Percentiles rank a stretch among this genome's conserved stretches.
Conservation (phyloP, 176 grass and related monocot genomes). For the Hyparrhenia diplandra region DNA sequence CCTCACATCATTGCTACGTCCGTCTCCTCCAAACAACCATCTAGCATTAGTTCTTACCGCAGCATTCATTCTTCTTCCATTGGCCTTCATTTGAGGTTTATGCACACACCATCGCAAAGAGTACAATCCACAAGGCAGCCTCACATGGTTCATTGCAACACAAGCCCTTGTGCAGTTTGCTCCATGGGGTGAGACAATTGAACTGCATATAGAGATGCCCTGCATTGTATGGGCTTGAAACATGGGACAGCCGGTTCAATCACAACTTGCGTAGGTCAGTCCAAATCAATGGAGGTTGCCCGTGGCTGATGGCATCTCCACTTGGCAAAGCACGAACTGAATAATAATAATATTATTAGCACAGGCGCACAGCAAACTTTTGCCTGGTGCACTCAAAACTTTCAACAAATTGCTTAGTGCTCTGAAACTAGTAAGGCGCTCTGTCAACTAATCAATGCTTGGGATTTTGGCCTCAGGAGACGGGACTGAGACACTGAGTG, state of each 20-base stretch:
- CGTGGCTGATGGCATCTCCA: neutral
- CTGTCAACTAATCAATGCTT: neutral
- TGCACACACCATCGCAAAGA: constrained; percentile 12
- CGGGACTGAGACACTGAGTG: neutral
- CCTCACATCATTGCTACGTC: constrained; percentile 48
- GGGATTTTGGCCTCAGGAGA: neutral
- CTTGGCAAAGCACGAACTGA: neutral
- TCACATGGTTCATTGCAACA: constrained; percentile 28
- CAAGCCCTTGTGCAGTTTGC: constrained; percentile 30
- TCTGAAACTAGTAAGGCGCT: neutral
- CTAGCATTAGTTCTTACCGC: constrained; percentile 31
- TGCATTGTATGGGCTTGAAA: constrained; percentile 41
- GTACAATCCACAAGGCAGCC: constrained; percentile 14
- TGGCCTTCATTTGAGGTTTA: constrained; percentile 21
- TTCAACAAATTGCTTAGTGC: neutral
- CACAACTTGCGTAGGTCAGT: neutral
- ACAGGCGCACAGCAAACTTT: neutral
- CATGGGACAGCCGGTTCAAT: neutral
- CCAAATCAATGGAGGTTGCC: neutral
- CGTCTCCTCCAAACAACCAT: constrained; percentile 60
- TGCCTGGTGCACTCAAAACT: neutral
- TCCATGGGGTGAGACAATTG: constrained; percentile 36
- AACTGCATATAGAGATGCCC: constrained; percentile 46
- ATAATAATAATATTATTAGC: neutral
- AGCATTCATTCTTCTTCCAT: constrained; percentile 7